phyloP scores from a whole-genome alignment of 176 grass and related monocot genomes.

The Avena atlantica region DNA sequence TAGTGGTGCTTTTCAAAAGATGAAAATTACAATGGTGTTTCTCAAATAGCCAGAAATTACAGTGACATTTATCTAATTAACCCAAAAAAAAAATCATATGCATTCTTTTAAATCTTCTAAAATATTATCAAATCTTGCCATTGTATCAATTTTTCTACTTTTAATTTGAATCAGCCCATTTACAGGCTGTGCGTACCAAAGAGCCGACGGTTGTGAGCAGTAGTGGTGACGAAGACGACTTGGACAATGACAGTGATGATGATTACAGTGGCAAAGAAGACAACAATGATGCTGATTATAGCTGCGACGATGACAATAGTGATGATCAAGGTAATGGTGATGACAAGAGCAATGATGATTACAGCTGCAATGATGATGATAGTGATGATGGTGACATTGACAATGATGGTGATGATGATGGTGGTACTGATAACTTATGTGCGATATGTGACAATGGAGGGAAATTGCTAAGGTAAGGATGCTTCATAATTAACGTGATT shows the following conservation, averaged over 20 bases:
- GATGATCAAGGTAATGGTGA: slow-evolving; percentile 33
- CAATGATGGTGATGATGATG: neutral
- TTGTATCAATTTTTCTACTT: slow-evolving; percentile 4
- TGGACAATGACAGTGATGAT: neutral
- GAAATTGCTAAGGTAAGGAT: slow-evolving; percentile 56
- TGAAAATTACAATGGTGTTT: too few relatives aligned
- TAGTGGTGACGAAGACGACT: neutral
- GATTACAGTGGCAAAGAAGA: neutral
- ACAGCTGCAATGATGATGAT: slow-evolving; percentile 4
- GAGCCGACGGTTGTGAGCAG: neutral
- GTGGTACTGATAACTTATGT: slow-evolving; percentile 56
- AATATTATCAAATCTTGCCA: neutral
- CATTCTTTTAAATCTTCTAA: neutral
- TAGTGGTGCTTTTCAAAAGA: too few relatives aligned
- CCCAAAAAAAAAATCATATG: neutral
- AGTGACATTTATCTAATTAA: too few relatives aligned
- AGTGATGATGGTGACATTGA: neutral
- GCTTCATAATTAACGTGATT: neutral
- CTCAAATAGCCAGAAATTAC: too few relatives aligned
- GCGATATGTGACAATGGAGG: slow-evolving; percentile 76
- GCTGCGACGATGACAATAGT: neutral
- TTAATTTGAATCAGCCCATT: slow-evolving; percentile 38
- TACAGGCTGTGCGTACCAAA: slow-evolving; percentile 1
- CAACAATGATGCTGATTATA: slow-evolving; percentile 1
- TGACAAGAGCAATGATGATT: slow-evolving; percentile 31